Evolutionary conservation across 1,139 yeast genomes (phyloP).

Genomic region (Hansenula anomala): DNA sequence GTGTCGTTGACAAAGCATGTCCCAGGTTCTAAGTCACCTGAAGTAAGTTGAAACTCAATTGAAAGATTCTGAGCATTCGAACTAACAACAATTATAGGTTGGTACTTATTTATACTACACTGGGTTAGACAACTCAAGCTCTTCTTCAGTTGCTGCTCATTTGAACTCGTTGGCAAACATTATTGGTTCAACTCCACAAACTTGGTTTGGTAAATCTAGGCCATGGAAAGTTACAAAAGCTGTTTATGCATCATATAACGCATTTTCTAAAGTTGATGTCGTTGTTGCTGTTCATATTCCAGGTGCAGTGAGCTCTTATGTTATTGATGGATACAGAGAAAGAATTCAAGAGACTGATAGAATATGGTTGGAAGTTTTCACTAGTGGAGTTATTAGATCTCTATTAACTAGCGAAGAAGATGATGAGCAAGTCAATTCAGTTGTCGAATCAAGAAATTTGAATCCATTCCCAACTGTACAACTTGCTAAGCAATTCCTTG

Average conservation of each 20-base stretch:
- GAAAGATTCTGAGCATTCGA: too few relatives aligned
- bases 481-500: conserved; percentile 53
- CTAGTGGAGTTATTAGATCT: conserved; percentile 72
- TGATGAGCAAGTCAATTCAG: conserved; percentile 55
- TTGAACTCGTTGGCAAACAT: conserved; percentile 70
- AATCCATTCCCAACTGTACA: conserved; percentile 58
- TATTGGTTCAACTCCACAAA: conserved; percentile 58
- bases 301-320: conserved; percentile 77
- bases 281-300: conserved; percentile 72
- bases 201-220: conserved; percentile 70
- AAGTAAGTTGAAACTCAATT: conserved; percentile 6
- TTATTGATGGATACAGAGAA: conserved; percentile 51
- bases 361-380: conserved; percentile 81
- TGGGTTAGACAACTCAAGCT: conserved; percentile 62
- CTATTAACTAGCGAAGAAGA: conserved; percentile 63
- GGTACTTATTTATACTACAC: conserved; percentile 39
- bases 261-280: conserved; percentile 73
- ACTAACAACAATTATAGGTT: too few relatives aligned
- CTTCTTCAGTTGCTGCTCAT: conserved; percentile 69
- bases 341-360: conserved; percentile 34
- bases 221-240: conserved; percentile 76
- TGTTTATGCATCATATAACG: conserved; percentile 63
- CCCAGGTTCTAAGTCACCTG: conserved; percentile 20
- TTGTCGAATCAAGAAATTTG: conserved; percentile 57
- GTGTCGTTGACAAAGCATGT: conserved; percentile 56